Conservation (phyloP, 2,329 filamentous ascomycete species). For the Sclerotiophoma versabilis region DNA sequence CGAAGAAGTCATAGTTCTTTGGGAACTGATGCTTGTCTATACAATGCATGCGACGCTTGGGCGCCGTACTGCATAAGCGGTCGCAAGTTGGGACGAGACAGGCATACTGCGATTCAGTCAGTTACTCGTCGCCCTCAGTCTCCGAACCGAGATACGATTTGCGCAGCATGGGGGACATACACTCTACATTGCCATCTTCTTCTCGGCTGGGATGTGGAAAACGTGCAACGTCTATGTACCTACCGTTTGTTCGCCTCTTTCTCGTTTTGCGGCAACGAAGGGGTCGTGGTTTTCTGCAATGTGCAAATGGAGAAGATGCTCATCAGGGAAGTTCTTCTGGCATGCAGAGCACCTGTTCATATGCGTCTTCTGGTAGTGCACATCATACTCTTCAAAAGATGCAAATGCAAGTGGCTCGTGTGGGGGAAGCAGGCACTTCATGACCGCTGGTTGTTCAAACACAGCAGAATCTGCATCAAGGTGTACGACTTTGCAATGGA, state of each 20-base stretch:
- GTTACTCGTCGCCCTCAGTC: background rate
- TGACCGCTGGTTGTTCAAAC: constrained; percentile 54
- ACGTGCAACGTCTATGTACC: constrained; percentile 42
- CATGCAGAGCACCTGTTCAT: constrained; percentile 87
- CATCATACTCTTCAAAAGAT: constrained; percentile 81
- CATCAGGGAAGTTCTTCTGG: constrained; percentile 84
- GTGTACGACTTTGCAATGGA: constrained; percentile 57
- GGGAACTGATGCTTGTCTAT: constrained; percentile 96
- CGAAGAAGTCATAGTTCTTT: constrained; percentile 58
- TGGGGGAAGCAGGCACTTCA: constrained; percentile 83
- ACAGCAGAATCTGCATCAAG: constrained; percentile 57
- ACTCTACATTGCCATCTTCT: background rate
- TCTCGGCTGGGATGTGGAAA: background rate
- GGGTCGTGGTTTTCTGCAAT: constrained; percentile 93
- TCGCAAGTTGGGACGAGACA: constrained; percentile 93
- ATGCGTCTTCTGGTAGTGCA: constrained; percentile 83
- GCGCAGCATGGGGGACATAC: constrained; percentile 3
- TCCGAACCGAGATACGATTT: background rate
- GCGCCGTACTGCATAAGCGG: constrained; percentile 79
- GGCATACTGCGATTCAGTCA: constrained; percentile 65
- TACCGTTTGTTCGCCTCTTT: constrained; percentile 86
- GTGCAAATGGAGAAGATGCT: constrained; percentile 80
- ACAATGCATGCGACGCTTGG: constrained; percentile 85
- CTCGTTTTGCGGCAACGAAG: constrained; percentile 72
- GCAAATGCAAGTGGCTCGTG: constrained; percentile 76